Conservation (phyloP, 1,284 basidiomycete genomes). For the Cryptococcus sp. region DNA sequence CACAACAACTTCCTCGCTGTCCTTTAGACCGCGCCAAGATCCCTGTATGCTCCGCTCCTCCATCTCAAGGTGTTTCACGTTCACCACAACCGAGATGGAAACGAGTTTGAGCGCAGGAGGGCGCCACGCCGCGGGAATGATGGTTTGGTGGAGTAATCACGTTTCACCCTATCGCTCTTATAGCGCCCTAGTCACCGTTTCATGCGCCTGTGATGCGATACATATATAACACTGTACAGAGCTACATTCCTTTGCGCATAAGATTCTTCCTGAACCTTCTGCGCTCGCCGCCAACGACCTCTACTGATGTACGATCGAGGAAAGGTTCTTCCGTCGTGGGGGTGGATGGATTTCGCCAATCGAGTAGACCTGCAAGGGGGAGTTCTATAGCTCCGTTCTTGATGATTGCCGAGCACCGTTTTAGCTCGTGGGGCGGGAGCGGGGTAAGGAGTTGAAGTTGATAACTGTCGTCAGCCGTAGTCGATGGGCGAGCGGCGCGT, state of each 20-base stretch:
- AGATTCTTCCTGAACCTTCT: slow-evolving; percentile 79
- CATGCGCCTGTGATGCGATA: no score
- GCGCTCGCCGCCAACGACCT: slow-evolving; percentile 62
- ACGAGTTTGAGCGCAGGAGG: slow-evolving; percentile 44
- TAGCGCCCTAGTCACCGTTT: no score
- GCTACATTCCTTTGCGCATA: slow-evolving; percentile 66
- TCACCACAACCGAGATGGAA: slow-evolving; percentile 2
- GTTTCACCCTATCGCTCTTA: no score
- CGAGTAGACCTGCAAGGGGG: slow-evolving; percentile 82
- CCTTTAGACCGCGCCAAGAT: slow-evolving; percentile 23
- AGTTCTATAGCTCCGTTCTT: slow-evolving; percentile 81
- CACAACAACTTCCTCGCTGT: slow-evolving; percentile 11
- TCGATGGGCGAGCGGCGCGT: slow-evolving; percentile 60
- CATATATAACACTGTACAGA: no score
- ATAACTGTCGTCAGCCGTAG: neutral
- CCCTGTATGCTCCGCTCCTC: slow-evolving; percentile 36
- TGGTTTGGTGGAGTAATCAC: no score
- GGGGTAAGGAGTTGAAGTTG: slow-evolving; percentile 72
- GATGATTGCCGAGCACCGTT: slow-evolving; percentile 60
- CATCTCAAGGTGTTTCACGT: no score
- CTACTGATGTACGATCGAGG: slow-evolving; percentile 67
- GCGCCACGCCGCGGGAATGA: slow-evolving; percentile 22
- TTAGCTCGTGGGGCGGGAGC: slow-evolving; percentile 58
- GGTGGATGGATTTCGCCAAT: slow-evolving; percentile 58
- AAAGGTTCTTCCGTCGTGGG: slow-evolving; percentile 71